Percentiles rank a stretch among this genome's conserved stretches.
These are phyloP conservation scores for Pseudozyma tsukubaensis DNA, from an alignment of 1,284 basidiomycete species.

Conservation along the genomic window DNA sequence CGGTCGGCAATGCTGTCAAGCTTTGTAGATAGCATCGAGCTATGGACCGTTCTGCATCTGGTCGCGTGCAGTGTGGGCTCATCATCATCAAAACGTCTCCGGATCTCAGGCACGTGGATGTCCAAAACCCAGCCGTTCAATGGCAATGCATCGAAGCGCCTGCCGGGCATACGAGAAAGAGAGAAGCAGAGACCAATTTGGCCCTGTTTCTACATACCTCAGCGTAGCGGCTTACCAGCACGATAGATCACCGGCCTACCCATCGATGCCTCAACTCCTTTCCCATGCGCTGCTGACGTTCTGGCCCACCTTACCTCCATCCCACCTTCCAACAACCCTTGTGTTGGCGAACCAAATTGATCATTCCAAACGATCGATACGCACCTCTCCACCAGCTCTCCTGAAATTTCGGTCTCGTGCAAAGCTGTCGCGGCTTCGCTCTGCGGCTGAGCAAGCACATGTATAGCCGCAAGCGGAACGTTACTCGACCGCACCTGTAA, in stretches of 20 bases:
- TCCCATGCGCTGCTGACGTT: neutral
- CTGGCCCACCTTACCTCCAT: conserved; percentile 36
- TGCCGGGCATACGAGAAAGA: neutral
- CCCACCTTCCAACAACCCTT: conserved; percentile 29
- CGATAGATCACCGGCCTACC: conserved; percentile 34
- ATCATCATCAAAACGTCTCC: no score
- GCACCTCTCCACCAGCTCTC: conserved; percentile 21
- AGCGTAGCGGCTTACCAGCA: conserved; percentile 13
- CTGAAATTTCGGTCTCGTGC: neutral
- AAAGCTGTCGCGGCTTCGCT: neutral
- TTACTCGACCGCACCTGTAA: conserved; percentile 47
- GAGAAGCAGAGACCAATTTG: neutral
- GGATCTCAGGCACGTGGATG: neutral
- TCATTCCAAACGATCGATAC: conserved; percentile 46
- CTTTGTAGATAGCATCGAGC: no score
- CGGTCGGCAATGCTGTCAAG: no score
- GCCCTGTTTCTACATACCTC: neutral
- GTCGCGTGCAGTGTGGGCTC: no score
- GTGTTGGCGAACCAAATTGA: conserved; percentile 15
- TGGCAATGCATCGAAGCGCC: neutral
- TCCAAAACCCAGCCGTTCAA: neutral
- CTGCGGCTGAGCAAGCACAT: conserved; percentile 26
- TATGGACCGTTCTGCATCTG: no score
- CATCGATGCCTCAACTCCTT: neutral
- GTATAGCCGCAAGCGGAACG: conserved; percentile 46